Evolutionary conservation across 306 rosid species (phyloP).

Genomic region (Oxytropis ochrocephala): DNA sequence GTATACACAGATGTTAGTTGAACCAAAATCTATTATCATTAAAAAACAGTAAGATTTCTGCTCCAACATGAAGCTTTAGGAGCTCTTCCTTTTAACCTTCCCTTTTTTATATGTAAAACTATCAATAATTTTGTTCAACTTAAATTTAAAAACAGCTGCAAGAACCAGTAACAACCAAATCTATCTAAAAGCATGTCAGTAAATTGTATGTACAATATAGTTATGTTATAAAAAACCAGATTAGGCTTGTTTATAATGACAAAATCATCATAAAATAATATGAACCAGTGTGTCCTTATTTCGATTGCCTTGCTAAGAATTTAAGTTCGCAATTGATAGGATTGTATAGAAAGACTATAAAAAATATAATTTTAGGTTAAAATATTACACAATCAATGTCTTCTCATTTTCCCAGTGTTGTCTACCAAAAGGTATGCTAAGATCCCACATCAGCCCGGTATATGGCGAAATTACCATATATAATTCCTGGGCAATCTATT

Average conservation of each 20-base stretch:
- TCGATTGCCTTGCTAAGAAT: neutral
- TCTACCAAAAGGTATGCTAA: neutral
- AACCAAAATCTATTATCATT: neutral
- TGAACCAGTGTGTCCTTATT: neutral
- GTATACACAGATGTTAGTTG: neutral
- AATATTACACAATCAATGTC: neutral
- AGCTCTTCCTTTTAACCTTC: neutral
- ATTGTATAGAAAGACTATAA: neutral
- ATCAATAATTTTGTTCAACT: neutral
- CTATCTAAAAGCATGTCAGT: neutral
- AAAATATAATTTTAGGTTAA: slow-evolving; percentile 3
- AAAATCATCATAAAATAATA: neutral
- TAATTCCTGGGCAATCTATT: neutral
- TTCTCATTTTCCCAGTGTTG: neutral
- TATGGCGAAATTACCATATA: neutral
- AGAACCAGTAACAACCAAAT: neutral
- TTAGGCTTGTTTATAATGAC: neutral
- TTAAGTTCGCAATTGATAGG: neutral
- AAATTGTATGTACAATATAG: neutral
- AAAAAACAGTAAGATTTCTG: neutral
- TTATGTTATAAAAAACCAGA: slow-evolving; percentile 2
- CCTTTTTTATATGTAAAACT: neutral
- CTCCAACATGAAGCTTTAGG: slow-evolving; percentile 1
- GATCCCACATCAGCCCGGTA: neutral
- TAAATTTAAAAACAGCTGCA: neutral